Evolutionary conservation across 78 protist genomes (phyloP).

Genomic region (Dictyostelium intermedium): DNA sequence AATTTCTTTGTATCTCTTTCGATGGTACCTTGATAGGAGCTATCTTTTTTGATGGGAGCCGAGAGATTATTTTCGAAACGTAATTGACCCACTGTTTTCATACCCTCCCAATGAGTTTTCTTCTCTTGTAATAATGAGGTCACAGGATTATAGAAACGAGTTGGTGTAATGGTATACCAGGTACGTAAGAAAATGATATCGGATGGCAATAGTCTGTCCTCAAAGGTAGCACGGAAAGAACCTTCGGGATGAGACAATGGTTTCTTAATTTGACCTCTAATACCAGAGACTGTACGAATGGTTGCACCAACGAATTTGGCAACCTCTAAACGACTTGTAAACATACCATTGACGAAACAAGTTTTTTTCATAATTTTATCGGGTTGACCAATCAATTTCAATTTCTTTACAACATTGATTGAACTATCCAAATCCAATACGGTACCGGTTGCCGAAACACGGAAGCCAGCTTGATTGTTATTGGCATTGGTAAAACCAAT

Average conservation of each 20-base stretch:
- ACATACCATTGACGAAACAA: slow-evolving; percentile 93
- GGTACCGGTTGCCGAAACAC: slow-evolving; percentile 96
- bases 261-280: slow-evolving; percentile 97
- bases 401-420: slow-evolving; percentile 96
- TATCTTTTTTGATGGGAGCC: slow-evolving; percentile 85
- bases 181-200: slow-evolving; percentile 97
- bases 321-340: slow-evolving; percentile 74
- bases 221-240: slow-evolving; percentile 98
- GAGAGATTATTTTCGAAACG: slow-evolving; percentile 80
- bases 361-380: slow-evolving; percentile 95
- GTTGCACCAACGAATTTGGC: slow-evolving; percentile 98
- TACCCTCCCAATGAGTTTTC: slow-evolving; percentile 34
- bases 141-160: slow-evolving; percentile 96
- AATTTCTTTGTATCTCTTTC: slow-evolving; percentile 29
- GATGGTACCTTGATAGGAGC: slow-evolving; percentile 78
- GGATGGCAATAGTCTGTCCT: slow-evolving; percentile 93
- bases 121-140: slow-evolving; percentile 71
- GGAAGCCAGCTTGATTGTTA: slow-evolving; percentile 81
- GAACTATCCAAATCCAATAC: slow-evolving; percentile 91
- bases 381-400: slow-evolving; percentile 97
- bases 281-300: slow-evolving; percentile 98
- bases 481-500: slow-evolving; percentile 69
- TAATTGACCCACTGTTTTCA: slow-evolving; percentile 89
- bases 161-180: slow-evolving; percentile 95
- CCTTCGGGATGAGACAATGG: slow-evolving; percentile 93